Evolutionary conservation across 2,329 filamentous ascomycete species (phyloP), one percentile per base, ranked within the genome.

Genomic region (Penicillium vulpinum): DNA sequence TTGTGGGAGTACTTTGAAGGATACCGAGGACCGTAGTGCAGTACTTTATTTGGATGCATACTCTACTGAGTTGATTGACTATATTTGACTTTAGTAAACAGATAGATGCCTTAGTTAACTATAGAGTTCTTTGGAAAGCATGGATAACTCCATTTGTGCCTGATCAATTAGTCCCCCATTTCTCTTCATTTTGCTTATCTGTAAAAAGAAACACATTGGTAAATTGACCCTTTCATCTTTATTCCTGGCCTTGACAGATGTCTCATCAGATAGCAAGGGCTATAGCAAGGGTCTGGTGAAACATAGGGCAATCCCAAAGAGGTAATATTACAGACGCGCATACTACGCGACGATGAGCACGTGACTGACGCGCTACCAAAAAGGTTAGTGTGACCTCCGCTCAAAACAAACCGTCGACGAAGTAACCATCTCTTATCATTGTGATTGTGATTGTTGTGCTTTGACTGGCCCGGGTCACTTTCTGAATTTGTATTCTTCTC

Each of bases 391-490:
- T 5, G 41, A 48, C 49, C 36, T 46, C 54, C 41, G 51, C 51
- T 31, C 60, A 47, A 59, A 64, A 62, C 58, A 64, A 53, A 52
- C 54, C 51, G 61, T 65, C 54, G 59, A 58, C 57, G 60, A 63
- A 64, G 63, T 63, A 65, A 63, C 61, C 62, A 56, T 58, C 43
- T 61, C 54, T 56, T 56, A 56, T 52, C 48, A 56, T 52, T 56
- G 54, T 56, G 40, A 39, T 45, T 44, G 28, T 51, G 47, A 51
- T 55, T 41, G 22, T 38, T 33, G 21, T 28, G 28, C 48, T 33
- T 35, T 31, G 15, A 54, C 41, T 52, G n/a, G 35, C 26, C 31
- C 28, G 16, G 16, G 15, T 24, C 11, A 22, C 21, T 24, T 39
- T 46, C 16, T 43, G 16, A 26, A 53, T 29, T 47, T 41, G 5